Percentiles rank a stretch among this genome's conserved stretches.
Evolutionary conservation across 257 asterid species (phyloP).

Genomic region (Scutellaria galericulata): DNA sequence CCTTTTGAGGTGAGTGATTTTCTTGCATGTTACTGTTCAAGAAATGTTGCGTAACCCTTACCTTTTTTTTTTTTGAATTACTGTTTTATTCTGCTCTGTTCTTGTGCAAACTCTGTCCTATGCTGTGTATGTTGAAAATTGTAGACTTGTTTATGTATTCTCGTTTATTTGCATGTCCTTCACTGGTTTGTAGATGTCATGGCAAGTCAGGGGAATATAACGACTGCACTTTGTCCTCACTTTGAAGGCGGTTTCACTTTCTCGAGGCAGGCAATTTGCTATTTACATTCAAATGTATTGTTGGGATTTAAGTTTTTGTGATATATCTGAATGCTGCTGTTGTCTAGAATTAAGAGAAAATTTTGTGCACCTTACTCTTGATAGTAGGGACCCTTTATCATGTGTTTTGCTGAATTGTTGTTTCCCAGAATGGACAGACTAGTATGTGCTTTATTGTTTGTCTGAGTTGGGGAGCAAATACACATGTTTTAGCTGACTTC

Average conservation of each 20-base stretch:
- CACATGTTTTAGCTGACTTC: conserved; percentile 7
- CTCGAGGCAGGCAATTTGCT: conserved; percentile 84
- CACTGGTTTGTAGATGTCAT: conserved; percentile 91
- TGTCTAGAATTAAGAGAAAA: conserved; percentile 35
- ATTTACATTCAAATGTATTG: conserved; percentile 51
- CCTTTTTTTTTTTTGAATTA: conserved; percentile 28
- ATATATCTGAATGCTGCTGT: conserved; percentile 42
- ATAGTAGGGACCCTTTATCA: conserved; percentile 17
- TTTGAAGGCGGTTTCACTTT: conserved; percentile 88
- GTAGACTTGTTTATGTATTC: conserved; percentile 50
- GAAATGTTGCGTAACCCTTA: conserved; percentile 21
- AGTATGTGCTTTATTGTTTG: background rate
- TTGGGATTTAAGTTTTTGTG: conserved; percentile 47
- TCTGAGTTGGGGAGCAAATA: conserved; percentile 4
- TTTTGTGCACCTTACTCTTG: conserved; percentile 12
- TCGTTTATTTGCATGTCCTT: conserved; percentile 87
- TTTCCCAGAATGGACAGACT: conserved; percentile 8
- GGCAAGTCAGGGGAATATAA: conserved; percentile 82
- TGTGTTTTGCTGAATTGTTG: conserved; percentile 10
- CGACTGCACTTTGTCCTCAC: conserved; percentile 82
- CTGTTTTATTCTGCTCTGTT: conserved; percentile 42
- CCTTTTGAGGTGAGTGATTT: conserved; percentile 82
- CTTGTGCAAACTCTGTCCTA: conserved; percentile 38
- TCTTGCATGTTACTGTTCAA: conserved; percentile 33
- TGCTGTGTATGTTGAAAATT: conserved; percentile 51